Conservation (phyloP, 768 basidiomycete species). For the Erythrobasidium yunnanense region DNA sequence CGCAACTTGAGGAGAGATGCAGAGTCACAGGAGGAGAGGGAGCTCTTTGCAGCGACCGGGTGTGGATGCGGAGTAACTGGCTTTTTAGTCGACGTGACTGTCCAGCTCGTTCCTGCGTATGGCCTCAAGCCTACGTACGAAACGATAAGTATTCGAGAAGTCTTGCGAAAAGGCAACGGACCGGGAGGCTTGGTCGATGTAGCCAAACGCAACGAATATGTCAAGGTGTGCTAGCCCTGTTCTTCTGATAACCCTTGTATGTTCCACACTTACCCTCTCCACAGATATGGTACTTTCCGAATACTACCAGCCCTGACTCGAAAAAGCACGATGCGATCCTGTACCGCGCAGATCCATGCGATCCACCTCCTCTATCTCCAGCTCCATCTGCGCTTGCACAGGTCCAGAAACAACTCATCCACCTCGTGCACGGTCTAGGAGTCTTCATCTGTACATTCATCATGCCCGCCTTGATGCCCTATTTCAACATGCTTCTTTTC, state of each 20-base stretch:
- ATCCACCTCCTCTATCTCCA: background rate
- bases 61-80: slow-evolving; percentile 8
- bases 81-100: slow-evolving; percentile 4
- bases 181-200: slow-evolving; percentile 2
- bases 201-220: background rate
- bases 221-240: background rate
- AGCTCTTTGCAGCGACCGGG: slow-evolving; percentile 9
- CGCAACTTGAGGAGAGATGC: background rate
- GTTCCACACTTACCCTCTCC: background rate
- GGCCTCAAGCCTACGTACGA: slow-evolving; percentile 6
- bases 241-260: background rate
- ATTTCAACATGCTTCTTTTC: background rate
- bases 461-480: background rate
- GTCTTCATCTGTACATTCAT: slow-evolving; percentile 15
- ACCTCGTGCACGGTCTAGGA: slow-evolving; percentile 3
- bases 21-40: background rate
- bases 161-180: background rate
- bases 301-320: background rate
- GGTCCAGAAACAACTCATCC: slow-evolving; percentile 3
- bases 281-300: slow-evolving; percentile 16
- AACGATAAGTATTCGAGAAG: background rate
- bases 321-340: slow-evolving; percentile 3
- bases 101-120: slow-evolving; percentile 1
- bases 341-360: background rate
- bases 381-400: background rate